phyloP scores from a whole-genome alignment of 2,329 filamentous ascomycete genomes.

The Microdochium nivale region DNA sequence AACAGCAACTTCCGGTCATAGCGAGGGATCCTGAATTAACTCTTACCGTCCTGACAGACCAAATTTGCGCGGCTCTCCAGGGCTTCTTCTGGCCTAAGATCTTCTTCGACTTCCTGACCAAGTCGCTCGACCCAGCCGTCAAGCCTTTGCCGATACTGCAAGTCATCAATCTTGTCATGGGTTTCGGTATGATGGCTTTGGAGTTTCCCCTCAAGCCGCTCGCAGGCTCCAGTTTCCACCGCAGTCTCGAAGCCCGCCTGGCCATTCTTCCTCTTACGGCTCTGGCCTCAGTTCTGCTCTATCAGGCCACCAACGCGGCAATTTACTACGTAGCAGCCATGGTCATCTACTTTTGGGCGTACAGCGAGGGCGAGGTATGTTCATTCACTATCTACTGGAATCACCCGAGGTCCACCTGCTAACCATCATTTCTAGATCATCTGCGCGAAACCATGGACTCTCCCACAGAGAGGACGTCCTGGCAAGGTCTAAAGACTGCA shows the following conservation, averaged over 20 bases:
- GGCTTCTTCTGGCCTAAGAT: constrained; percentile 98
- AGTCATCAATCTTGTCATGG: constrained; percentile 79
- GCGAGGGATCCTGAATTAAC: background rate
- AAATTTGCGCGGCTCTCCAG: constrained; percentile 74
- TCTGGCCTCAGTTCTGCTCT: constrained; percentile 68
- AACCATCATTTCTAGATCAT: constrained; percentile 41
- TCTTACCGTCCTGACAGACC: constrained; percentile 51
- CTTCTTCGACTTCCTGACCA: constrained; percentile 95
- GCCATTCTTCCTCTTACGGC: constrained; percentile 73
- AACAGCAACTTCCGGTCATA: background rate
- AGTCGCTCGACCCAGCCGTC: constrained; percentile 77
- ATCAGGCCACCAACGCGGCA: constrained; percentile 87
- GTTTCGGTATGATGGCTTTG: constrained; percentile 69
- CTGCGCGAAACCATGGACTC: constrained; percentile 61
- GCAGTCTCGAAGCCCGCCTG: constrained; percentile 79
- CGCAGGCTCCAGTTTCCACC: constrained; percentile 70
- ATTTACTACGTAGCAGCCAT: constrained; percentile 87
- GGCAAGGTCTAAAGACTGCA: background rate
- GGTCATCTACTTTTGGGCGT: constrained; percentile 90
- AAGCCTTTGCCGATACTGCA: constrained; percentile 85
- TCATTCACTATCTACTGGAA: background rate
- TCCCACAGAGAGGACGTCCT: constrained; percentile 44
- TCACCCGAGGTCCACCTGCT: constrained; percentile 1
- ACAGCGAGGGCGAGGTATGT: constrained; percentile 90
- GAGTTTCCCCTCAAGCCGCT: constrained; percentile 82